Percentiles rank a stretch among this genome's conserved stretches.
phyloP scores from a whole-genome alignment of 371 early-diverging fungal genomes.

The Nematocida homosporus region DNA sequence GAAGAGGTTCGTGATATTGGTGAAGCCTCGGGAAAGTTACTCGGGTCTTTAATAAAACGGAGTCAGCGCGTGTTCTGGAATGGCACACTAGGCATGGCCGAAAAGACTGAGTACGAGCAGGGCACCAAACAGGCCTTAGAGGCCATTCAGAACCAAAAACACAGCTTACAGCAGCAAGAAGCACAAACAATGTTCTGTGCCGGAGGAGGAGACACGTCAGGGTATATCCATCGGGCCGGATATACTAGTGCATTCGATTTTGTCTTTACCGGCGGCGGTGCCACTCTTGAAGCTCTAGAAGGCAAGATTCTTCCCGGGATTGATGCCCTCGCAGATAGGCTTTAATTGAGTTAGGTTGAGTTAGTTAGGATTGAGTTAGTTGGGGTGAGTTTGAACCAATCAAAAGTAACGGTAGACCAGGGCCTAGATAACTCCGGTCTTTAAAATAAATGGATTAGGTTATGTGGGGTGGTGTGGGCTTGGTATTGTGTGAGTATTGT shows the following conservation, averaged over 20 bases:
- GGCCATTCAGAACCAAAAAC: slow-evolving; percentile 74
- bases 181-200: slow-evolving; percentile 61
- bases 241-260: slow-evolving; percentile 80
- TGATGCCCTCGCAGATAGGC: slow-evolving; percentile 49
- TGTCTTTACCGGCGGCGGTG: slow-evolving; percentile 94
- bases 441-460: no score
- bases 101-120: slow-evolving; percentile 80
- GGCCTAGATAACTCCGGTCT: no score
- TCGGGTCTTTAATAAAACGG: slow-evolving; percentile 72
- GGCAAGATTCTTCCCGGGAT: slow-evolving; percentile 70
- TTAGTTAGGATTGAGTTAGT: no score
- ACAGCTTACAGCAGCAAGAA: slow-evolving; percentile 69
- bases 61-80: slow-evolving; percentile 95
- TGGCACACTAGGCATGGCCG: slow-evolving; percentile 92
- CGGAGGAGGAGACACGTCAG: slow-evolving; percentile 95
- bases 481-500: no score
- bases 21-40: slow-evolving; percentile 73
- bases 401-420: no score
- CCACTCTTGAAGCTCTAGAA: slow-evolving; percentile 85
- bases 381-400: neutral
- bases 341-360: neutral
- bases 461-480: no score
- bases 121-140: slow-evolving; percentile 81
- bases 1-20: slow-evolving; percentile 74
- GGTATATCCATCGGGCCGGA: slow-evolving; percentile 82